phyloP scores from a whole-genome alignment of 352 stramenopile species.

The Globisporangium uncinulatum region DNA sequence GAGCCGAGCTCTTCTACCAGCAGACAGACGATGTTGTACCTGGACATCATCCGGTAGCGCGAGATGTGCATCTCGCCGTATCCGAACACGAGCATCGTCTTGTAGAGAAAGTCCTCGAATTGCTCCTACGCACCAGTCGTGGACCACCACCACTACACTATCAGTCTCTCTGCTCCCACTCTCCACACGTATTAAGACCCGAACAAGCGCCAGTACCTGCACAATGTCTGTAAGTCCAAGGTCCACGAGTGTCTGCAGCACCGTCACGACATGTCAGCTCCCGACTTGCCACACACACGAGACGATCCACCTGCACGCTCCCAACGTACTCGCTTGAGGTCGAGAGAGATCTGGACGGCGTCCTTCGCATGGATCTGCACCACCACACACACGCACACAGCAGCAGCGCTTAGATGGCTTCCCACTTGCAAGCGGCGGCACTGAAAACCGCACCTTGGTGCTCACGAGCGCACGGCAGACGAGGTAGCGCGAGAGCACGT shows the following conservation, averaged over 20 bases:
- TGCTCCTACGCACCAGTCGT: constrained; percentile 45
- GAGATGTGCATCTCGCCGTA: constrained; percentile 82
- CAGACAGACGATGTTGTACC: constrained; percentile 17
- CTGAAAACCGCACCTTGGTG: constrained; percentile 46
- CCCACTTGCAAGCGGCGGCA: background rate
- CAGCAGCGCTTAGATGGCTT: too few relatives aligned
- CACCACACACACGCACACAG: too few relatives aligned
- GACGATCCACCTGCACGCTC: background rate
- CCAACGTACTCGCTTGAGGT: constrained; percentile 70
- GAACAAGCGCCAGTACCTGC: constrained; percentile 26
- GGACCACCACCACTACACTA: too few relatives aligned
- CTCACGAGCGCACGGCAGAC: constrained; percentile 79
- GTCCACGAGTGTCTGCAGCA: constrained; percentile 71
- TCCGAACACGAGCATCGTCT: constrained; percentile 87
- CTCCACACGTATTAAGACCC: too few relatives aligned
- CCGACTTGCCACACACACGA: background rate
- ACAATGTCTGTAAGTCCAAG: constrained; percentile 81
- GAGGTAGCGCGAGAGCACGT: constrained; percentile 84
- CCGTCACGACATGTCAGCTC: background rate
- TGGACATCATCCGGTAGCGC: constrained; percentile 87
- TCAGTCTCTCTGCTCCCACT: background rate
- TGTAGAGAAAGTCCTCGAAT: constrained; percentile 89
- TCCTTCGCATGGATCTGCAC: constrained; percentile 77
- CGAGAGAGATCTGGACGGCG: constrained; percentile 83
- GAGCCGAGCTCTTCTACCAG: too few relatives aligned